Percentiles rank a stretch among this genome's conserved stretches.
These are phyloP conservation scores for Tarenaya hassleriana DNA, from an alignment of 345 rosid genomes.

Conservation along the genomic window DNA sequence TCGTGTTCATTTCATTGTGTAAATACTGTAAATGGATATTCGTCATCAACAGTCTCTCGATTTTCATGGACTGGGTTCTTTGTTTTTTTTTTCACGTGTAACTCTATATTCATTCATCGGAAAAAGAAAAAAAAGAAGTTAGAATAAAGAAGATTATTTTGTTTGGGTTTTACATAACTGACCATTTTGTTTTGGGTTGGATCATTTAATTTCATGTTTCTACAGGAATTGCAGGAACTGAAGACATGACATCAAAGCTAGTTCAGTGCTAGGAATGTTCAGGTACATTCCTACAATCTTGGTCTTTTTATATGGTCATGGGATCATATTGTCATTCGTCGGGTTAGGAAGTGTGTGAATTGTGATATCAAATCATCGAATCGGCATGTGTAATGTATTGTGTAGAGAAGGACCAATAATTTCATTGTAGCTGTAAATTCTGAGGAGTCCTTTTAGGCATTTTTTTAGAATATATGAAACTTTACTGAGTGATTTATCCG, in stretches of 20 bases:
- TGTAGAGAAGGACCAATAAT: too few species aligned
- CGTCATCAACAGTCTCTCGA: constrained; percentile 34
- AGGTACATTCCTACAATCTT: neutral
- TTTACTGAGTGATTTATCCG: too few species aligned
- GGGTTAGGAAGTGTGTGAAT: too few species aligned
- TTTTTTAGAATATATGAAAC: too few species aligned
- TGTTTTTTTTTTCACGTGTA: constrained; percentile 41
- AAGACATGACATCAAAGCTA: neutral
- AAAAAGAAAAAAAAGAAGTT: constrained; percentile 16
- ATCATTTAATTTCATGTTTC: neutral
- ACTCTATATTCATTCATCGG: constrained; percentile 59
- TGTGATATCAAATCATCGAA: too few species aligned
- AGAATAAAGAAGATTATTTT: constrained; percentile 15
- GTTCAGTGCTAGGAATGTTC: neutral
- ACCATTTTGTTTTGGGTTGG: neutral
- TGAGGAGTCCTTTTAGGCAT: too few species aligned
- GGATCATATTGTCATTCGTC: too few species aligned
- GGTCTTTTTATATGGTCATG: neutral
- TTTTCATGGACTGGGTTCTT: constrained; percentile 45
- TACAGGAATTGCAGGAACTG: neutral
- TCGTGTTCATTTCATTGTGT: constrained; percentile 38
- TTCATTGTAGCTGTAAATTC: too few species aligned
- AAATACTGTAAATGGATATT: constrained; percentile 70
- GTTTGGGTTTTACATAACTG: constrained; percentile 1
- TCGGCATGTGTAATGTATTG: too few species aligned